Conservation (phyloP, 2,329 filamentous ascomycete genomes). For the Xylaria sp. region DNA sequence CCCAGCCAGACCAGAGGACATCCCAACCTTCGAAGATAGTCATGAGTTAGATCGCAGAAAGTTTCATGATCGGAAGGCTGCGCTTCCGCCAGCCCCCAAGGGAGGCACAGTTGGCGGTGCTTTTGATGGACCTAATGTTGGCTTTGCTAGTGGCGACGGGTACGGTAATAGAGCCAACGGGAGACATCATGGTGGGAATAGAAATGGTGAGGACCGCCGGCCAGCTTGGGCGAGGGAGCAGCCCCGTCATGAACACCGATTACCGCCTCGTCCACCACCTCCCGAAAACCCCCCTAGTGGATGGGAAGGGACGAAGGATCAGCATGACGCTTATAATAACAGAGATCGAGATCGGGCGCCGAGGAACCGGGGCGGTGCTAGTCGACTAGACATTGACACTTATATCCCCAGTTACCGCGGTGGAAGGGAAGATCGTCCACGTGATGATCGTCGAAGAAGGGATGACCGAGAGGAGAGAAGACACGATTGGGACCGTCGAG, state of each 20-base stretch:
- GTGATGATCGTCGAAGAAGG: conserved; percentile 51
- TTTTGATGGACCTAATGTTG: conserved; percentile 59
- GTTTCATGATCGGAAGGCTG: conserved; percentile 85
- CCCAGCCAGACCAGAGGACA: conserved; percentile 83
- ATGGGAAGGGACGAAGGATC: conserved; percentile 52
- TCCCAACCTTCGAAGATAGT: conserved; percentile 93
- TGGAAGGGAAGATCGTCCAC: conserved; percentile 50
- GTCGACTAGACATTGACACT: conserved; percentile 57
- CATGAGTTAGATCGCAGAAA: conserved; percentile 96
- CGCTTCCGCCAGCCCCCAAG: conserved; percentile 87
- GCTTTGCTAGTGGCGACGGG: conserved; percentile 63
- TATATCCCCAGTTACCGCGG: conserved; percentile 61
- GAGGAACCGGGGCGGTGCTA: conserved; percentile 48
- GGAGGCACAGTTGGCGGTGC: conserved; percentile 87
- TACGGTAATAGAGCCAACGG: conserved; percentile 63
- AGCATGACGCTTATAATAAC: conserved; percentile 55
- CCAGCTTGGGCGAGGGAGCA: conserved; percentile 66
- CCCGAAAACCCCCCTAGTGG: conserved; percentile 53
- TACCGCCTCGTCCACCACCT: conserved; percentile 63
- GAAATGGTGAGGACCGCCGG: conserved; percentile 57
- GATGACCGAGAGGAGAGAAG: conserved; percentile 53
- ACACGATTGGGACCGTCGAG: conserved; percentile 54
- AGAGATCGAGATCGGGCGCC: conserved; percentile 48
- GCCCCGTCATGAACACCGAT: conserved; percentile 50
- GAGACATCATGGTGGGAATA: conserved; percentile 50